phyloP scores from a whole-genome alignment of 441 rosid genomes.

The Erodium trifolium region DNA sequence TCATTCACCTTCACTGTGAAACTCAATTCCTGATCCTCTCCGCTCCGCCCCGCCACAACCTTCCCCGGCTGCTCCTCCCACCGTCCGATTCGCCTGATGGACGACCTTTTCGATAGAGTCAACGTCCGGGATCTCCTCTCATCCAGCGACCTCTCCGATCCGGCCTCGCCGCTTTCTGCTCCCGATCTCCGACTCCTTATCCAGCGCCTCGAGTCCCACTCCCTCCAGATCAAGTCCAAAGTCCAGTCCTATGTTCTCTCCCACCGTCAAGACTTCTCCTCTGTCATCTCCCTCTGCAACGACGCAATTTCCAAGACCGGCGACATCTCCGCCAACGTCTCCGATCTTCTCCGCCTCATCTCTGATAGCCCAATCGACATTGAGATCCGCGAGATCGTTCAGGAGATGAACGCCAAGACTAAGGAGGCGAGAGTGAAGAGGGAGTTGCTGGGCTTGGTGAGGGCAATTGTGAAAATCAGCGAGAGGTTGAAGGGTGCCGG shows the following conservation, averaged over 20 bases:
- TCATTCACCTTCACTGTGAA: neutral
- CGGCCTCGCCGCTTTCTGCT: slow-evolving; percentile 71
- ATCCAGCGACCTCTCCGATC: slow-evolving; percentile 66
- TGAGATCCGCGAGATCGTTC: slow-evolving; percentile 52
- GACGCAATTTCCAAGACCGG: slow-evolving; percentile 51
- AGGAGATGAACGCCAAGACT: slow-evolving; percentile 45
- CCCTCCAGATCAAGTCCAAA: slow-evolving; percentile 76
- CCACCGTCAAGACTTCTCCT: slow-evolving; percentile 64
- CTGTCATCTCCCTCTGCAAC: slow-evolving; percentile 66
- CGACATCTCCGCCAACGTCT: slow-evolving; percentile 33
- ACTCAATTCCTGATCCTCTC: neutral
- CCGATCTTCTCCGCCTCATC: slow-evolving; percentile 39
- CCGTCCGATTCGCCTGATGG: slow-evolving; percentile 32
- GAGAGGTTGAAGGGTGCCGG: slow-evolving; percentile 56
- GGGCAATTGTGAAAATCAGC: slow-evolving; percentile 44
- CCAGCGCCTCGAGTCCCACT: slow-evolving; percentile 71
- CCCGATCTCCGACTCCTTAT: slow-evolving; percentile 97
- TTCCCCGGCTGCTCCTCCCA: neutral
- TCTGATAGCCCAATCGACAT: slow-evolving; percentile 44
- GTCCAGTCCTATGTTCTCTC: slow-evolving; percentile 74
- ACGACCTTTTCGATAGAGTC: slow-evolving; percentile 60
- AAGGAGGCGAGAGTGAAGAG: slow-evolving; percentile 52
- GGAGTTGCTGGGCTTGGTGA: slow-evolving; percentile 57
- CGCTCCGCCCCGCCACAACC: neutral
- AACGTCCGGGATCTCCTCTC: slow-evolving; percentile 82